Evolutionary conservation across 2,329 filamentous ascomycete species (phyloP), one percentile per base, ranked within the genome.

Genomic region (Clathrospora elynae): DNA sequence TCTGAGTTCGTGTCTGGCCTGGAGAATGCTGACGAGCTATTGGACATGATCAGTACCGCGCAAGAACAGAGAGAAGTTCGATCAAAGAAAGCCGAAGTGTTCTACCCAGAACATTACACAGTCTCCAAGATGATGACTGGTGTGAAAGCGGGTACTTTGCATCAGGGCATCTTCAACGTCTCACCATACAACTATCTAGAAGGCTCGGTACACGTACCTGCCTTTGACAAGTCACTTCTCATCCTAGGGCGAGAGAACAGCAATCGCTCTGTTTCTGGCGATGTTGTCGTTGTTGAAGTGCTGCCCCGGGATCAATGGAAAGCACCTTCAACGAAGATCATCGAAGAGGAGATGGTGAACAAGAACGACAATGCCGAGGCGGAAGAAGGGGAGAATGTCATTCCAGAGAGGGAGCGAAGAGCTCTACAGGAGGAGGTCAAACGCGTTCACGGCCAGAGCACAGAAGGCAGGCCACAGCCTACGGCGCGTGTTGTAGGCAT

Each of bases 161-260:
- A 99, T 67, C 92, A 99, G 72, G 93, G 93, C 5, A 85, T 88
- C 16, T 99, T 96, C 75, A 96, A 91, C 64, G 90, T 97, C 18
- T 97, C 93, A 6, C 89, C 90, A 1, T 99, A 97, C 78, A 99
- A 99, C 74, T 99, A 97, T 61, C 78, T 99, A 8, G 93, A 99
- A 70, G 93, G 90, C 2, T 90, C 90, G 1, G 87, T 97, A 50
- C 86, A 92, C 59, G 90, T 95, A 1, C 84, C 91, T 1, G 84
- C 91, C 4, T 99, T 99, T 62, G 86, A 93, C 46, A 95, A 93
- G 61, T 81, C 90, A 1, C 80, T 99, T 19, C 78, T 99, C 11
- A 81, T 99, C 32, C 79, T 97, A 11, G 93, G 93, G 9, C 82
- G 93, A 48, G 93, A 99, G 63, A 96, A 95, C 71, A 96, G 95